Evolutionary conservation across 129 eudicot genomes (phyloP).

Genomic region (Solidago caesia): DNA sequence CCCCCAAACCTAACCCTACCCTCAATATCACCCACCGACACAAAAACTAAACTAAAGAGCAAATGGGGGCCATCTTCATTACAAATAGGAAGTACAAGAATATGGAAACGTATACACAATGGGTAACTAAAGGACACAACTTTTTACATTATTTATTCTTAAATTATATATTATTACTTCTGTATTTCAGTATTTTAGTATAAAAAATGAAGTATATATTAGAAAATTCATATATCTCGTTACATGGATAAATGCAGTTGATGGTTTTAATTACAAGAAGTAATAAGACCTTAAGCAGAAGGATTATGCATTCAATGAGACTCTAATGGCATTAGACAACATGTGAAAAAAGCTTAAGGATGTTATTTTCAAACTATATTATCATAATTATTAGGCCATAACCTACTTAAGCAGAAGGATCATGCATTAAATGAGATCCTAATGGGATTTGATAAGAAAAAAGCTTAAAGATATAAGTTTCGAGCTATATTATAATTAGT

Average conservation of each 20-base stretch:
- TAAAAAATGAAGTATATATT: too few species aligned
- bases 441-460: background rate
- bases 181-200: too few species aligned
- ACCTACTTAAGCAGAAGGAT: background rate
- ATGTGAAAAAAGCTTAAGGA: background rate
- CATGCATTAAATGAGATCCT: too few species aligned
- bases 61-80: slow-evolving; percentile 17
- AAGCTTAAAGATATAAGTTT: background rate
- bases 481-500: background rate
- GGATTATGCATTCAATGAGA: background rate
- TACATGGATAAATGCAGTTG: too few species aligned
- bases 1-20: slow-evolving; percentile 3
- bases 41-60: background rate
- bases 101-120: slow-evolving; percentile 9
- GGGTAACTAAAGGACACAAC: slow-evolving; percentile 22
- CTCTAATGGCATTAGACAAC: background rate
- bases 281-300: background rate
- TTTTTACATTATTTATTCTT: background rate
- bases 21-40: background rate
- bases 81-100: slow-evolving; percentile 15
- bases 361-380: background rate
- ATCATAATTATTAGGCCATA: background rate
- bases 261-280: too few species aligned
- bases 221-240: too few species aligned
- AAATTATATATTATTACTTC: background rate